phyloP scores from a whole-genome alignment of 441 rosid genomes.

The Syzygium syzygioides region DNA sequence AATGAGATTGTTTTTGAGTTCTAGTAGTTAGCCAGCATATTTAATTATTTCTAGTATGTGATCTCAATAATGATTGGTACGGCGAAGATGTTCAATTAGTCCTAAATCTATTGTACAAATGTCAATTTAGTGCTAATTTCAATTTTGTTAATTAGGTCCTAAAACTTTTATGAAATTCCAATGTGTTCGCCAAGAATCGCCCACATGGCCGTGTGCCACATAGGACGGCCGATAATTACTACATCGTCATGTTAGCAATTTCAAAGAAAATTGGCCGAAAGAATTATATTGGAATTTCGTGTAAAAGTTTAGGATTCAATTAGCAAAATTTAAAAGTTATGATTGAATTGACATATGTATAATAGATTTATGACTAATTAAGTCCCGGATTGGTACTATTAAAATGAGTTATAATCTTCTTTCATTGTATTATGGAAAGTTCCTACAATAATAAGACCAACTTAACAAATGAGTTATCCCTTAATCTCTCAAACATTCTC shows the following conservation, averaged over 20 bases:
- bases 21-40: neutral
- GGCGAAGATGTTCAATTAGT: neutral
- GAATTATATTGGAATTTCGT: too few relatives aligned
- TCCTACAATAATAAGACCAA: neutral
- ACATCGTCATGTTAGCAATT: neutral
- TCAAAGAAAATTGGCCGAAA: too few relatives aligned
- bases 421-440: too few relatives aligned
- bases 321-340: too few relatives aligned
- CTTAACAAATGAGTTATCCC: neutral
- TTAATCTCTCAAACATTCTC: neutral
- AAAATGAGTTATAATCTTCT: neutral
- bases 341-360: neutral
- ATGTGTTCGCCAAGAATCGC: too few relatives aligned
- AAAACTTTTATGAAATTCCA: too few relatives aligned
- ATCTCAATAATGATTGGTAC: neutral
- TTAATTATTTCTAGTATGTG: neutral
- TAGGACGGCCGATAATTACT: too few relatives aligned
- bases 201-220: accelerated
- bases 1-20: neutral
- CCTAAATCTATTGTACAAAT: neutral
- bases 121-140: accelerated
- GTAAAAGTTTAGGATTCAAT: too few relatives aligned
- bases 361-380: too few relatives aligned
- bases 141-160: too few relatives aligned
- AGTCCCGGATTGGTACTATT: neutral